Conservation (phyloP, 2,329 filamentous ascomycete species). For the Gliomastix tumulicola region DNA sequence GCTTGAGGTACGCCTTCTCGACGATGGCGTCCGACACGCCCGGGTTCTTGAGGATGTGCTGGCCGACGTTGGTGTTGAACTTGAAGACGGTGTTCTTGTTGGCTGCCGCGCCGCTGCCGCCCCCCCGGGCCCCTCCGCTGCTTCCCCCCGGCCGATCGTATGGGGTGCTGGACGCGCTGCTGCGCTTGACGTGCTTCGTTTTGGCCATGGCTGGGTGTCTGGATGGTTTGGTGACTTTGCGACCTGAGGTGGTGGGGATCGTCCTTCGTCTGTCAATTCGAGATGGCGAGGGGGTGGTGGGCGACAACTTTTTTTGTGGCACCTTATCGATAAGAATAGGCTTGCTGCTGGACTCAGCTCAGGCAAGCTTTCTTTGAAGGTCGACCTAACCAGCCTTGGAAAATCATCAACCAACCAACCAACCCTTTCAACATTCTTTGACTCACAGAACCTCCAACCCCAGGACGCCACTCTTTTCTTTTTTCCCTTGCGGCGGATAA, state of each 20-base stretch:
- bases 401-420: too few relatives aligned
- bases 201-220: constrained; percentile 43
- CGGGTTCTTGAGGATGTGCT: constrained; percentile 89
- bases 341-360: too few relatives aligned
- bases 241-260: too few relatives aligned
- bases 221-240: not conserved
- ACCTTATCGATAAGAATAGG: constrained; percentile 10
- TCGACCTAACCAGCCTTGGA: too few relatives aligned
- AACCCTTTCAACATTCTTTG: too few relatives aligned
- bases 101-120: constrained; percentile 9
- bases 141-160: constrained; percentile 36
- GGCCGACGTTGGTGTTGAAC: constrained; percentile 85
- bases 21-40: constrained; percentile 69
- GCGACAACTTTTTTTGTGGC: constrained; percentile 16
- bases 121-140: constrained; percentile 9
- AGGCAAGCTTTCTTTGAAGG: too few relatives aligned
- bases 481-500: too few relatives aligned
- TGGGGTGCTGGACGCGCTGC: constrained; percentile 31
- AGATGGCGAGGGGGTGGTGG: constrained; percentile 7
- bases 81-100: constrained; percentile 83
- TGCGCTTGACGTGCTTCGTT: constrained; percentile 43
- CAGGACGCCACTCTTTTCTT: too few relatives aligned
- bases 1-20: constrained; percentile 78
- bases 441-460: too few relatives aligned
- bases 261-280: not conserved